A percentile compares a stretch with the other conserved stretches of the same genome.
phyloP scores from a whole-genome alignment of 2,329 filamentous ascomycete genomes.

The Penicillium expansum region DNA sequence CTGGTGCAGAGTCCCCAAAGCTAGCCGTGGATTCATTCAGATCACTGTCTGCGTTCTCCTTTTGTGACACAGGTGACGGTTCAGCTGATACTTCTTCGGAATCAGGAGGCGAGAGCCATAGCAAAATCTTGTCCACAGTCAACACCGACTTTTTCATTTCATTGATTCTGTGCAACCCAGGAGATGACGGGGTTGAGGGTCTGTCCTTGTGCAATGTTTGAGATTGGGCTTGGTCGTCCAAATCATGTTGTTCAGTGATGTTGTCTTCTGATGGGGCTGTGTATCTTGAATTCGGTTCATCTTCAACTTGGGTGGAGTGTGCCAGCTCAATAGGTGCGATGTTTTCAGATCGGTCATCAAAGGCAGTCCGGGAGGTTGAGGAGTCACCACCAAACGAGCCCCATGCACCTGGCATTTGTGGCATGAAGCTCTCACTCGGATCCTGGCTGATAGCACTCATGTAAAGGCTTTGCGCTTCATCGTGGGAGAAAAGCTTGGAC shows the following conservation, averaged over 20 bases:
- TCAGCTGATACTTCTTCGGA: slow-evolving; percentile 7
- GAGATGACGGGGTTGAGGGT: slow-evolving; percentile 17
- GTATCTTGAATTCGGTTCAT: slow-evolving; percentile 33
- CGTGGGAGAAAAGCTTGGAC: slow-evolving; percentile 48
- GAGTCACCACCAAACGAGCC: slow-evolving; percentile 28
- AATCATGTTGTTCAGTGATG: slow-evolving; percentile 10
- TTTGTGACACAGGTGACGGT: slow-evolving; percentile 7
- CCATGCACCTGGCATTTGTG: slow-evolving; percentile 46
- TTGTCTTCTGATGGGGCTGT: slow-evolving; percentile 19
- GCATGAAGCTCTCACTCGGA: slow-evolving; percentile 28
- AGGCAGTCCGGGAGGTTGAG: neutral
- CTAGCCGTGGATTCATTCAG: slow-evolving; percentile 22
- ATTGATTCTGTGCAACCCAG: slow-evolving; percentile 20
- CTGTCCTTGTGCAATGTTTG: slow-evolving; percentile 14
- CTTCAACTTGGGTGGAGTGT: slow-evolving; percentile 5
- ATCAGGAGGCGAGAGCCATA: slow-evolving; percentile 37
- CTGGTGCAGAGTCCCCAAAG: slow-evolving; percentile 21
- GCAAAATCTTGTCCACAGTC: slow-evolving; percentile 32
- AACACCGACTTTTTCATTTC: slow-evolving; percentile 38
- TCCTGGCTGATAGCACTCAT: slow-evolving; percentile 56
- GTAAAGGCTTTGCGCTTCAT: slow-evolving; percentile 53
- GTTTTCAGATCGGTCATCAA: slow-evolving; percentile 3
- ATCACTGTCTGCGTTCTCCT: slow-evolving; percentile 16
- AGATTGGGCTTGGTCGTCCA: slow-evolving; percentile 6
- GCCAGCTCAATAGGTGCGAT: neutral